phyloP scores from a whole-genome alignment of 495 filamentous ascomycete genomes.

The Penicillium silybi region DNA sequence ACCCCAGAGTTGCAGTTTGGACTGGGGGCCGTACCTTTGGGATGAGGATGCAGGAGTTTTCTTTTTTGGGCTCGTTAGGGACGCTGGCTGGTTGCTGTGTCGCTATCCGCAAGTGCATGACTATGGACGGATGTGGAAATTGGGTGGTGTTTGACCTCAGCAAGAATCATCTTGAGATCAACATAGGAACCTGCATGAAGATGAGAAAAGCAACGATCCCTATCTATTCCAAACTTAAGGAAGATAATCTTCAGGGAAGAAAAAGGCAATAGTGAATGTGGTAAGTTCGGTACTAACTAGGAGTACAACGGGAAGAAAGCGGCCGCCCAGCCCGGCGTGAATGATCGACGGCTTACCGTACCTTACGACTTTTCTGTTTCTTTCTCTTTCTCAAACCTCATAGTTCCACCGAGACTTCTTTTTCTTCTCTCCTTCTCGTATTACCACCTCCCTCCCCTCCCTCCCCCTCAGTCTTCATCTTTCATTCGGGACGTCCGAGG shows the following conservation, averaged over 20 bases:
- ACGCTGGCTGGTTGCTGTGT: neutral
- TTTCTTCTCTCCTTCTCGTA: conserved; percentile 23
- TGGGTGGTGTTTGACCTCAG: neutral
- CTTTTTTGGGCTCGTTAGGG: neutral
- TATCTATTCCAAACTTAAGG: neutral
- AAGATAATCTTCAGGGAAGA: neutral
- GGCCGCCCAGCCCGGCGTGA: conserved; percentile 16
- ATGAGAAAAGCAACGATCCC: neutral
- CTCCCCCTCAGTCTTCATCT: conserved; percentile 10
- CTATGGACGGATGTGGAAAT: neutral
- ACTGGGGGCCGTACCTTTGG: neutral
- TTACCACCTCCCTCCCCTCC: conserved; percentile 9
- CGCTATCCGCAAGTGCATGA: conserved; percentile 2
- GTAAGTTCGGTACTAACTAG: neutral
- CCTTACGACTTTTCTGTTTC: conserved; percentile 13
- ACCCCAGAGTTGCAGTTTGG: neutral
- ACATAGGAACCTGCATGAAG: neutral
- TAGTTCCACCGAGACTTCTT: conserved; percentile 18
- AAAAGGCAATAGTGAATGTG: neutral
- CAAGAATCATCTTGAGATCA: neutral
- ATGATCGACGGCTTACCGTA: conserved; percentile 26
- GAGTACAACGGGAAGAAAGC: neutral
- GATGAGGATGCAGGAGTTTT: neutral
- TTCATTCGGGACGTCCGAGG: conserved; percentile 13
- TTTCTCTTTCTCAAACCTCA: conserved; percentile 11